A percentile compares a stretch with the other conserved stretches of the same genome.
Evolutionary conservation across 225 moss, liverwort and hornwort genomes (phyloP).

Genomic region (Sphagnum contortum): DNA sequence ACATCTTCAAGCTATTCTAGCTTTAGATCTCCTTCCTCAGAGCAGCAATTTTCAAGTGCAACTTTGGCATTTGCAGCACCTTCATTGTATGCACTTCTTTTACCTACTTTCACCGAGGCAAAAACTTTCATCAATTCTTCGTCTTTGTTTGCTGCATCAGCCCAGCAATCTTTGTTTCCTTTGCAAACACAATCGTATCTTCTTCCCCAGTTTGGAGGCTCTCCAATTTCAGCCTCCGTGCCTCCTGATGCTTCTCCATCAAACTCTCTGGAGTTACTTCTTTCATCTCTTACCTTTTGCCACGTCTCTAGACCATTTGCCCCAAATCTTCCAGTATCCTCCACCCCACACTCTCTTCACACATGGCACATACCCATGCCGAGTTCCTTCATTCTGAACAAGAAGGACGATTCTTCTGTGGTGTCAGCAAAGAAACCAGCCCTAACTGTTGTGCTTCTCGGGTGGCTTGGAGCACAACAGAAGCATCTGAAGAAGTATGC

Average conservation of each 20-base stretch:
- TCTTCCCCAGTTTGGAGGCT: not conserved
- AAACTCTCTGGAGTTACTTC: constrained; percentile 16
- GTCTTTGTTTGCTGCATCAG: too few relatives aligned
- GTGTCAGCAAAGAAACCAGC: constrained; percentile 33
- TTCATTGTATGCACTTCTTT: not conserved
- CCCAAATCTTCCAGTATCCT: not conserved
- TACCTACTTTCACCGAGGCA: not conserved
- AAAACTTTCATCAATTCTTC: too few relatives aligned
- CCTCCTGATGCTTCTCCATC: not conserved
- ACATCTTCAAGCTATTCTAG: constrained; percentile 3
- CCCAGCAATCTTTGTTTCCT: not conserved
- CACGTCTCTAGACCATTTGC: constrained; percentile 7
- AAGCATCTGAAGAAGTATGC: constrained; percentile 93
- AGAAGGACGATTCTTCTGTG: not conserved
- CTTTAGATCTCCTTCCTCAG: constrained; percentile 19
- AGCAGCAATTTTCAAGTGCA: constrained; percentile 4
- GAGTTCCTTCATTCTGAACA: not conserved
- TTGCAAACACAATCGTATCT: constrained; percentile 8
- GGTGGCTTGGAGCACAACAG: constrained; percentile 94
- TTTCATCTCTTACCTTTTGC: constrained; percentile 31
- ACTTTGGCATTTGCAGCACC: constrained; percentile 8
- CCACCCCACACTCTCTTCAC: constrained; percentile 42
- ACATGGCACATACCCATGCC: constrained; percentile 48
- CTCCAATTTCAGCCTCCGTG: constrained; percentile 1
- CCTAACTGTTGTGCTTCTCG: constrained; percentile 77